Evolutionary conservation across 306 rosid genomes (phyloP).

Genomic region (Ammopiptanthus mongolicus): DNA sequence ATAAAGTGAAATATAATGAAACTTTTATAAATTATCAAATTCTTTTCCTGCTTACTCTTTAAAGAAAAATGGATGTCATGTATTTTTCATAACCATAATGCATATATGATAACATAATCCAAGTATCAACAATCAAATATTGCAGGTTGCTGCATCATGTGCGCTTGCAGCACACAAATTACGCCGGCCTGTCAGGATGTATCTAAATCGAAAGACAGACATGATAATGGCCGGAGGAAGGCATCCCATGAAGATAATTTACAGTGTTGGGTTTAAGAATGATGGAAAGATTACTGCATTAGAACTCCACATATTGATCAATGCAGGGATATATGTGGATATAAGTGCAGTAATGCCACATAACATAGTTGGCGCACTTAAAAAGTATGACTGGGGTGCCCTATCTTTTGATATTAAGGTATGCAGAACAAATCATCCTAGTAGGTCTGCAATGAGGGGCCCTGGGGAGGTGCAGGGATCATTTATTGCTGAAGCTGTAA

Average conservation of each 20-base stretch:
- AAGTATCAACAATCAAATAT: constrained; percentile 24
- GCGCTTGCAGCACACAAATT: constrained; percentile 88
- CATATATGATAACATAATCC: neutral
- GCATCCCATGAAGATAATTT: constrained; percentile 90
- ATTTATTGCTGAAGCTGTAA: constrained; percentile 78
- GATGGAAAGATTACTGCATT: constrained; percentile 83
- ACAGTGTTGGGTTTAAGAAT: constrained; percentile 76
- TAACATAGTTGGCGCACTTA: constrained; percentile 42
- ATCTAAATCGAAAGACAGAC: constrained; percentile 78
- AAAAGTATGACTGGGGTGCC: constrained; percentile 92
- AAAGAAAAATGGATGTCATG: too few relatives aligned
- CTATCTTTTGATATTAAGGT: constrained; percentile 75
- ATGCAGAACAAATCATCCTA: constrained; percentile 75
- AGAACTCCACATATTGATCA: constrained; percentile 61
- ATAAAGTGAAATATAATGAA: too few relatives aligned
- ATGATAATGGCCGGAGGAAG: constrained; percentile 96
- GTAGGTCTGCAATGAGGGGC: constrained; percentile 89
- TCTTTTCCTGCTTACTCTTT: too few relatives aligned
- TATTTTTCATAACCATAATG: too few relatives aligned
- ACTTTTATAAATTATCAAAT: too few relatives aligned
- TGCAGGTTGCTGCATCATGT: constrained; percentile 77
- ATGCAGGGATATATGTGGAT: constrained; percentile 74
- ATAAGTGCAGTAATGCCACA: constrained; percentile 57
- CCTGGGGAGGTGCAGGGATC: constrained; percentile 94
- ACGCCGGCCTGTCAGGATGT: constrained; percentile 69